These are phyloP conservation scores for Aspergillus spinulosporus DNA, from an alignment of 2,329 filamentous ascomycete species.

Conservation along the genomic window DNA sequence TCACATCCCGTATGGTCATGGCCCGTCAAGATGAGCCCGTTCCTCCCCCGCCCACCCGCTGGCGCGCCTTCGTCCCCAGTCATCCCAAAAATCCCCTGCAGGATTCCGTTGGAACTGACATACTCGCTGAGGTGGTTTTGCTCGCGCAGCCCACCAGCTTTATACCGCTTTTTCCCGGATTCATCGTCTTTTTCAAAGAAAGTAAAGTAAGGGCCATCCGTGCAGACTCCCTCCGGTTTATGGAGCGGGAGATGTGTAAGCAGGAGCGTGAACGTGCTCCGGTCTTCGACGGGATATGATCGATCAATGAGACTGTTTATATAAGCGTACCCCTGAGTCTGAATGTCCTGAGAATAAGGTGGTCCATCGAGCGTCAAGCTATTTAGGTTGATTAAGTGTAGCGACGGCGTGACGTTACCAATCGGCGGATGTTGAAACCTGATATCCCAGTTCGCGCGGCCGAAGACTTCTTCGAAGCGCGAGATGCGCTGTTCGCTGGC, in stretches of 20 bases:
- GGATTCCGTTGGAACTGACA: constrained; percentile 67
- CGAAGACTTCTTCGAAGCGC: constrained; percentile 82
- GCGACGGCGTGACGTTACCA: constrained; percentile 50
- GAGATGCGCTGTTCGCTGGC: constrained; percentile 71
- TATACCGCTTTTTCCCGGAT: constrained; percentile 56
- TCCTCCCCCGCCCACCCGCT: constrained; percentile 64
- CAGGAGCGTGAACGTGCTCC: constrained; percentile 72
- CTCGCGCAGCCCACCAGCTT: constrained; percentile 63
- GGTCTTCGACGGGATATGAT: constrained; percentile 60
- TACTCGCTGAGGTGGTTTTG: constrained; percentile 84
- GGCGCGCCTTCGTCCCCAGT: constrained; percentile 61
- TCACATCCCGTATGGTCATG: constrained; percentile 97
- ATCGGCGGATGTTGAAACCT: constrained; percentile 62
- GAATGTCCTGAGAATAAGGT: constrained; percentile 64
- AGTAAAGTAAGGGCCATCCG: constrained; percentile 78
- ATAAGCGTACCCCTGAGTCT: constrained; percentile 75
- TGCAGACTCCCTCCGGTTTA: constrained; percentile 78
- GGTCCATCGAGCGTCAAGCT: constrained; percentile 92
- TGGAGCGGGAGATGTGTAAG: constrained; percentile 90
- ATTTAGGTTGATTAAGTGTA: constrained; percentile 85
- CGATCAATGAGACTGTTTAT: constrained; percentile 62
- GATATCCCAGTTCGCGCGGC: constrained; percentile 86
- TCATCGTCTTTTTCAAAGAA: constrained; percentile 66
- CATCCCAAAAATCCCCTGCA: constrained; percentile 82
- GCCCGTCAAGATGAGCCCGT: constrained; percentile 81